phyloP scores from a whole-genome alignment of 148 eudicot genomes.

The Limonium bicolor region DNA sequence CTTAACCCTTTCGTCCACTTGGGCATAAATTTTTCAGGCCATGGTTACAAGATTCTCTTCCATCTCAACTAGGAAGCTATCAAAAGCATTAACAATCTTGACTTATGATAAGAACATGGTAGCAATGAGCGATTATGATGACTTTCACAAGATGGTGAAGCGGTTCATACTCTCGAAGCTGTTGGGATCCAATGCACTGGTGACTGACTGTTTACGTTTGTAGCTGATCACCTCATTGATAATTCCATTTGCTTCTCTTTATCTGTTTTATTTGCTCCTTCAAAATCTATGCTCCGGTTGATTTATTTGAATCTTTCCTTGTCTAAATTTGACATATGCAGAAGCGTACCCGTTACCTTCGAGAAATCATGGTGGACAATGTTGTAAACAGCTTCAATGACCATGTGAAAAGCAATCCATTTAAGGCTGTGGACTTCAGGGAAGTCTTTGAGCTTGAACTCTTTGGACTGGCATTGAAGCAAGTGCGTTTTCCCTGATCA shows the following conservation, averaged over 20 bases:
- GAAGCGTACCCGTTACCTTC: constrained; percentile 35
- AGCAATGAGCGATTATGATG: constrained; percentile 82
- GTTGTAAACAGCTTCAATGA: constrained; percentile 15
- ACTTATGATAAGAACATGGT: constrained; percentile 66
- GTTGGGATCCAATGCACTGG: constrained; percentile 83
- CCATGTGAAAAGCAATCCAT: constrained; percentile 19
- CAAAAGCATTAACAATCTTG: constrained; percentile 64
- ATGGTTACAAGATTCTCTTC: constrained; percentile 26
- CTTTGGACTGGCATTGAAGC: constrained; percentile 57
- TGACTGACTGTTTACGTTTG: constrained; percentile 14
- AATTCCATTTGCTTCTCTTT: not conserved
- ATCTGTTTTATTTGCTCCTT: not conserved
- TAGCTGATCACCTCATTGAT: too few species aligned
- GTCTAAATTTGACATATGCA: constrained; percentile 17
- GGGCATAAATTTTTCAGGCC: constrained; percentile 33
- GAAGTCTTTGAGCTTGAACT: constrained; percentile 57
- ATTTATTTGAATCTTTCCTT: not conserved
- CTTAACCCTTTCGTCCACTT: not conserved
- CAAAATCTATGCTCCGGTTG: not conserved
- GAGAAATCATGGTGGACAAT: constrained; percentile 50
- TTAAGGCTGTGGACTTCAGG: constrained; percentile 42
- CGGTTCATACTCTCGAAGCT: constrained; percentile 31
- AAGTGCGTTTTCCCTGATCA: constrained; percentile 39
- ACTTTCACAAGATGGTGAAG: constrained; percentile 62
- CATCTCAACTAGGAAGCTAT: constrained; percentile 16